Evolutionary conservation across 192 early-diverging fungal species (phyloP), one percentile per base, ranked within the genome.

Genomic region (Entomortierella lignicola): DNA sequence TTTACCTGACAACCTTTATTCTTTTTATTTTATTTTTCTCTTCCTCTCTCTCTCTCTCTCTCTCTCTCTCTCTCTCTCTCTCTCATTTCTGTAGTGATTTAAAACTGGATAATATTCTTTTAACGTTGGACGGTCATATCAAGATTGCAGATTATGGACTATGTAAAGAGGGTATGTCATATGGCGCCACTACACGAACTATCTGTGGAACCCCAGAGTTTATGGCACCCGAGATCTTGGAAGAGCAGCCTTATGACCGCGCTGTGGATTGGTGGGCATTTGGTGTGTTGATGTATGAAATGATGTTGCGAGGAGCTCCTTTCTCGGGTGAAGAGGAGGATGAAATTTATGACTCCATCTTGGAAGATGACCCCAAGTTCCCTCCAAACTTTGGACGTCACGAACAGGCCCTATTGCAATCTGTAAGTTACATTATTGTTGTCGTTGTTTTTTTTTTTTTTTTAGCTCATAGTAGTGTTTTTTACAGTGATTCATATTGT

Each of bases 161-260:
- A 58, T 99, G 98, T 83, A 99, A 99, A 85, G 97, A 91, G 67
- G 92, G 94, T 72, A 98, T 98, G 94, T 83, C 87, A 7, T 92
- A 88, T 71, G 96, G 95, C 2, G 81, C 84, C 4, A 94, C 92
- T 0, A 98, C 98, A 0, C 92, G 90, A 25, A 99, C 96, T 8
- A 98, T 98, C 81, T 98, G 97, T 74, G 98, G 98, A 25, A 99
- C 98, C n/a, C 97, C 97, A n/a, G 98, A 99, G 81, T 99, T 98
- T 65, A 99, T 99, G 97, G 97, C 98, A 4, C 98, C 98, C 41
- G 98, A 99, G 81, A 98, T 99, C 57, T 84, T 99, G 51, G 82
- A 92, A 63, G 98, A 98, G 82, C 94, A 98, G 80, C 93, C 92
- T 20, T 99, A 99, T 74, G 92, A 91, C 13, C 89, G 94, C 13